Conservation (phyloP, 257 asterid species). For the Thymus quinquecostatus region DNA sequence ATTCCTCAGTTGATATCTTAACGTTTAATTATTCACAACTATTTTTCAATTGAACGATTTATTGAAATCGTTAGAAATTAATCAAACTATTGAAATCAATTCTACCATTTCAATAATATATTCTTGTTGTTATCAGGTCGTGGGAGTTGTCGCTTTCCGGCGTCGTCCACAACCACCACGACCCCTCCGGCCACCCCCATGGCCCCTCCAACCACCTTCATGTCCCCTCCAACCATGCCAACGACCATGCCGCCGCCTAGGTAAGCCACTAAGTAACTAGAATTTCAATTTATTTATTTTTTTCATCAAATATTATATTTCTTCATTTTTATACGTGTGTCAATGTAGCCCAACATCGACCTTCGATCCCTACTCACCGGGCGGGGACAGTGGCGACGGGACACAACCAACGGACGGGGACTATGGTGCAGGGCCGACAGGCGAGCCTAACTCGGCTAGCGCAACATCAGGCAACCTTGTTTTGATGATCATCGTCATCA, state of each 20-base stretch:
- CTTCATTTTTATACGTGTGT: not conserved
- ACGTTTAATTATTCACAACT: too few species aligned
- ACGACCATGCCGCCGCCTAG: conserved; percentile 48
- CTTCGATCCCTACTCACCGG: conserved; percentile 50
- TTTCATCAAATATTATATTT: not conserved
- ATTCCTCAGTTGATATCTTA: too few species aligned
- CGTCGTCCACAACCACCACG: conserved; percentile 39
- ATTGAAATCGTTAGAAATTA: too few species aligned
- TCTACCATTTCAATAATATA: too few species aligned
- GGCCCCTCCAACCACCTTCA: conserved; percentile 15
- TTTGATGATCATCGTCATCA: conserved; percentile 30
- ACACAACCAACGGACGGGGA: conserved; percentile 45
- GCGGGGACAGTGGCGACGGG: conserved; percentile 35
- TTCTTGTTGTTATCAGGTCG: conserved; percentile 45
- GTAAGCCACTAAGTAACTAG: conserved; percentile 36
- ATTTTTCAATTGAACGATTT: too few species aligned
- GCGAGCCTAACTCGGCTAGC: conserved; percentile 57
- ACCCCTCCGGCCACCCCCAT: conserved; percentile 21
- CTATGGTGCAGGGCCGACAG: conserved; percentile 62
- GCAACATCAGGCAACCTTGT: conserved; percentile 34
- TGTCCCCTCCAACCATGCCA: conserved; percentile 22
- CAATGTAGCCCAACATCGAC: conserved; percentile 56
- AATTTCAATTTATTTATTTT: not conserved
- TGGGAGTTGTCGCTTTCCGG: conserved; percentile 61
- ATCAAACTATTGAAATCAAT: too few species aligned